Evolutionary conservation across 345 rosid species (phyloP), one percentile per base, ranked within the genome.

Genomic region (Schrenkiella parvula): DNA sequence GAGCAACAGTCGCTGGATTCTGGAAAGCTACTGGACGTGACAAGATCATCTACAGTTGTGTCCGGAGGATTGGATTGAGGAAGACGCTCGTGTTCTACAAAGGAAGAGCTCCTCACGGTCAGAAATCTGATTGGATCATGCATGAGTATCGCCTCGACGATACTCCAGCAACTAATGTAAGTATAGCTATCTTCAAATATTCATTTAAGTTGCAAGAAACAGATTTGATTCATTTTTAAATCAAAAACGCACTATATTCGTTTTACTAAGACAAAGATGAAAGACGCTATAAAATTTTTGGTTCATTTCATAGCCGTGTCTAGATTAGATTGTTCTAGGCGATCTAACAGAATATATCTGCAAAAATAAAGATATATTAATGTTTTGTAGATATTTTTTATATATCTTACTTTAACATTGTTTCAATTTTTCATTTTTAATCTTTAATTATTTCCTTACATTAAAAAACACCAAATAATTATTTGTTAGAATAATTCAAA

Each of bases 21-120:
- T 95, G 99, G 99, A 95, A 95, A 75, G 99, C 99, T 12, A 95
- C 99, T 0, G 99, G 99, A 23, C 88, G 98, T 0, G 99, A 91
- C 57, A 95, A 95, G 93, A 88, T 89, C 74, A 95, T 95, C 5
- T 86, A 83, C 26, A 85, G 95, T 28, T 80, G 93, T 6, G 80
- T 82, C 43, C 77, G 68, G 48, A 83, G 95, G 68, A 95, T 95
- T 53, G 99, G 99, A 12, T 64, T 89, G 73, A 87, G 98, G 71
- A 95, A 95, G 87, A 95, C 99, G 2, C 83, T 95, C 1, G 98
- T 95, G 18, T 95, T 95, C 58, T 95, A 95, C 70, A 85, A 84
- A 66, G 99, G 99, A 50, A 75, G 99, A 78, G 99, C 99, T 55
- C 99, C 98, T 0, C 99, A 87, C 14, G 99, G 99, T 4, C 92